Evolutionary conservation across 2,329 filamentous ascomycete species (phyloP).

Genomic region (Hyphodiscus sp.): DNA sequence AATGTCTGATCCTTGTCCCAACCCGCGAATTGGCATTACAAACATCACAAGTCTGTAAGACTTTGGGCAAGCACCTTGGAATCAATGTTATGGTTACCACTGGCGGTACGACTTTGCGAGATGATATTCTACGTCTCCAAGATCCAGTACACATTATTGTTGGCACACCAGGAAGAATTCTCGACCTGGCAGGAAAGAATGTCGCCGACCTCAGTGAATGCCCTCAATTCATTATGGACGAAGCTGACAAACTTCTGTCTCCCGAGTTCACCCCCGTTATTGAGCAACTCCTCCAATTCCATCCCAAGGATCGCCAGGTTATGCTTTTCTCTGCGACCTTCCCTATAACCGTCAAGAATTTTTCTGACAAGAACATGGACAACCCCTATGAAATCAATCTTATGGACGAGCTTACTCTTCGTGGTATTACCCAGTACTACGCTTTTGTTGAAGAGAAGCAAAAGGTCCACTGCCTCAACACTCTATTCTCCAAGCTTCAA

Average conservation of each 20-base stretch:
- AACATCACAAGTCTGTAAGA: slow-evolving; percentile 99
- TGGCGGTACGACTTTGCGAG: slow-evolving; percentile 87
- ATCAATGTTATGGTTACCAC: slow-evolving; percentile 99
- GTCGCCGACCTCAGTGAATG: slow-evolving; percentile 95
- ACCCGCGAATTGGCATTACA: slow-evolving; percentile 96
- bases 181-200: slow-evolving; percentile 92
- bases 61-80: slow-evolving; percentile 89
- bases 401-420: slow-evolving; percentile 97
- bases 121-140: slow-evolving; percentile 92
- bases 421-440: slow-evolving; percentile 98
- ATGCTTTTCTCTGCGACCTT: slow-evolving; percentile 99
- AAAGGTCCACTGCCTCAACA: slow-evolving; percentile 98
- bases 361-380: slow-evolving; percentile 97
- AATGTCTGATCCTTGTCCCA: slow-evolving; percentile 92
- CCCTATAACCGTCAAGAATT: slow-evolving; percentile 92
- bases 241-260: slow-evolving; percentile 95
- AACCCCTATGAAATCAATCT: slow-evolving; percentile 98
- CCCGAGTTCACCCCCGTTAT: slow-evolving; percentile 96
- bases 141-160: slow-evolving; percentile 97
- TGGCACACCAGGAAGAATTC: slow-evolving; percentile 90
- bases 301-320: slow-evolving; percentile 94
- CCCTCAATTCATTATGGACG: slow-evolving; percentile 98
- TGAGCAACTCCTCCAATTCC: slow-evolving; percentile 89
- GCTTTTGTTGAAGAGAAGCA: slow-evolving; percentile 99
- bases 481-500: slow-evolving; percentile 95